phyloP scores from a whole-genome alignment of 2,329 filamentous ascomycete species.

The Cercospora sojina region DNA sequence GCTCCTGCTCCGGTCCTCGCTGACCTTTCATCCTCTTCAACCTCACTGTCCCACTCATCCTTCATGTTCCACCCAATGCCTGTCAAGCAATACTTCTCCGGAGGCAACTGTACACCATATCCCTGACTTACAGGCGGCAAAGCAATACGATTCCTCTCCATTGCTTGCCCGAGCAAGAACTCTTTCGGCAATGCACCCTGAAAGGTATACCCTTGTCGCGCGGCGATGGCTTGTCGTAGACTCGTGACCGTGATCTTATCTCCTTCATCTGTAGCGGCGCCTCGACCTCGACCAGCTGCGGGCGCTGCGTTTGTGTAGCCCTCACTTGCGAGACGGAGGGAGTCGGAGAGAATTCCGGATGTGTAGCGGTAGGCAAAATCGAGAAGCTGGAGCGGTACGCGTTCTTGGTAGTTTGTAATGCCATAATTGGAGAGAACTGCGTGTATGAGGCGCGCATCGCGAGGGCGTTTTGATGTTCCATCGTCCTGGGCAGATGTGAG shows the following conservation, averaged over 20 bases:
- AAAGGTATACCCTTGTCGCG: constrained; percentile 68
- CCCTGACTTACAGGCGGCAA: constrained; percentile 58
- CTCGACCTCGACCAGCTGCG: constrained; percentile 27
- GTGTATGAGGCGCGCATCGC: constrained; percentile 77
- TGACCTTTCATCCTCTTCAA: constrained; percentile 41
- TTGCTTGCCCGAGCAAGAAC: constrained; percentile 72
- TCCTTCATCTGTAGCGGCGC: constrained; percentile 43
- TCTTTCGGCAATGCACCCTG: constrained; percentile 66
- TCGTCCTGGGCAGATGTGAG: constrained; percentile 39
- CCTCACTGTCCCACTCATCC: constrained; percentile 59
- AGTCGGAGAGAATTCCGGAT: constrained; percentile 68
- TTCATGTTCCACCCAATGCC: constrained; percentile 57
- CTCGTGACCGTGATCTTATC: constrained; percentile 63
- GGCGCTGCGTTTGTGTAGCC: constrained; percentile 55
- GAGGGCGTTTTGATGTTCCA: constrained; percentile 57
- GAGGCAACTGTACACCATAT: constrained; percentile 59
- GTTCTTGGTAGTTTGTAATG: constrained; percentile 76
- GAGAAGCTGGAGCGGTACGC: constrained; percentile 77
- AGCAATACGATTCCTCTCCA: constrained; percentile 65
- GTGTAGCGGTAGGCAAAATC: constrained; percentile 86
- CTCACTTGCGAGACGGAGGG: constrained; percentile 66
- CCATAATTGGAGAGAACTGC: constrained; percentile 76
- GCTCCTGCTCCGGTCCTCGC: constrained; percentile 50
- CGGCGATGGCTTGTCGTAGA: constrained; percentile 70
- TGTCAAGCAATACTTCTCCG: constrained; percentile 61